Evolutionary conservation across 768 basidiomycete genomes (phyloP).

Genomic region (Leccinum olivaceopallidum): DNA sequence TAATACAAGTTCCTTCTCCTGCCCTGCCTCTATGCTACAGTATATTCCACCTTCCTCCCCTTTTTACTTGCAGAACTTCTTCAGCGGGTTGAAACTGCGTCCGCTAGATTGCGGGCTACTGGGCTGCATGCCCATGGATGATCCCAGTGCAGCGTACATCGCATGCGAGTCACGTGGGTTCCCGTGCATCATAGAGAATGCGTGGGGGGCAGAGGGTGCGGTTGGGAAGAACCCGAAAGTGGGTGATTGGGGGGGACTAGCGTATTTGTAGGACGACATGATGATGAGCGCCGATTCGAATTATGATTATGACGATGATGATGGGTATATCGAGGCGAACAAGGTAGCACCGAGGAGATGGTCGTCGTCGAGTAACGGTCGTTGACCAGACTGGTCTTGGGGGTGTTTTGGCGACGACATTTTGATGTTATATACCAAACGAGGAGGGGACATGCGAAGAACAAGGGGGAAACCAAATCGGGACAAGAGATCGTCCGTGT

Average conservation of each 20-base stretch:
- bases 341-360: conserved; percentile 1
- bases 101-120: conserved; percentile 25
- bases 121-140: conserved; percentile 27
- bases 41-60: conserved; percentile 1
- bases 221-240: conserved; percentile 61
- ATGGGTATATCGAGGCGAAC: conserved; percentile 9
- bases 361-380: conserved; percentile 16
- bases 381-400: conserved; percentile 11
- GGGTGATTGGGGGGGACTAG: conserved; percentile 50
- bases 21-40: no score
- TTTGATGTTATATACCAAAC: conserved; percentile 28
- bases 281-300: neutral
- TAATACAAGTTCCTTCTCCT: neutral
- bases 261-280: conserved; percentile 45
- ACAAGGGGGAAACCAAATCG: conserved; percentile 29
- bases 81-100: conserved; percentile 31
- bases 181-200: conserved; percentile 56
- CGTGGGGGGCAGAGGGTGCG: conserved; percentile 53
- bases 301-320: no score
- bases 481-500: conserved; percentile 23
- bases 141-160: conserved; percentile 55
- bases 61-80: conserved; percentile 39
- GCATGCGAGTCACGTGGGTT: conserved; percentile 60
- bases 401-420: conserved; percentile 5
- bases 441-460: conserved; percentile 8